Conservation (phyloP, 768 basidiomycete genomes). For the Lentinus tigrinus region DNA sequence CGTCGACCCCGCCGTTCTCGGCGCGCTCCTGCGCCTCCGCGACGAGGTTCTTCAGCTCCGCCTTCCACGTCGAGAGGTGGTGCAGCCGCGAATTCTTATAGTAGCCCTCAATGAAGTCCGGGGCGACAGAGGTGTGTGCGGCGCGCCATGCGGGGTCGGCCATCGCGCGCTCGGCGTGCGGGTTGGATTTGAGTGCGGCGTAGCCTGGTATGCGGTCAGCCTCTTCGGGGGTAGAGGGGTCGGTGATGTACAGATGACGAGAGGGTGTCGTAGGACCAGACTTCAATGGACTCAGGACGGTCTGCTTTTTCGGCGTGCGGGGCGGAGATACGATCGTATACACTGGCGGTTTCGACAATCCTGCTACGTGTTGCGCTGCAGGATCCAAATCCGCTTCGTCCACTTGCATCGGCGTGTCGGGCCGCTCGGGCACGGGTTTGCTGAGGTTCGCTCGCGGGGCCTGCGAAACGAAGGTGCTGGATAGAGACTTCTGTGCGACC, state of each 20-base stretch:
- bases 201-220: conserved; percentile 58
- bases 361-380: not conserved
- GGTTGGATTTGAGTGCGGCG: conserved; percentile 67
- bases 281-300: not conserved
- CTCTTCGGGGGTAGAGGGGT: conserved; percentile 42
- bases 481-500: conserved; percentile 37
- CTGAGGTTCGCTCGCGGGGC: not conserved
- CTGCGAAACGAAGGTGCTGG: conserved; percentile 21
- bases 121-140: conserved; percentile 82
- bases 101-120: conserved; percentile 78
- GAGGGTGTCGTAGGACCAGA: conserved; percentile 12
- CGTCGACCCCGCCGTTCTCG: conserved; percentile 37
- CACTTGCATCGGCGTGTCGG: not conserved
- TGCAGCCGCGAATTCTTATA: conserved; percentile 86
- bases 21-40: conserved; percentile 74
- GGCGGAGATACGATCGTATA: conserved; percentile 7
- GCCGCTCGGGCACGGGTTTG: not conserved
- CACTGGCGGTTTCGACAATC: not conserved
- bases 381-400: not conserved
- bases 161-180: conserved; percentile 75
- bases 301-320: conserved; percentile 18
- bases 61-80: conserved; percentile 88
- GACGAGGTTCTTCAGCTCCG: conserved; percentile 80
- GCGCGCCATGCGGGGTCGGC: conserved; percentile 82
- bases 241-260: conserved; percentile 37